Evolutionary conservation across 73 alveolate species (phyloP).

Genomic region (Blepharisma stoltei): DNA sequence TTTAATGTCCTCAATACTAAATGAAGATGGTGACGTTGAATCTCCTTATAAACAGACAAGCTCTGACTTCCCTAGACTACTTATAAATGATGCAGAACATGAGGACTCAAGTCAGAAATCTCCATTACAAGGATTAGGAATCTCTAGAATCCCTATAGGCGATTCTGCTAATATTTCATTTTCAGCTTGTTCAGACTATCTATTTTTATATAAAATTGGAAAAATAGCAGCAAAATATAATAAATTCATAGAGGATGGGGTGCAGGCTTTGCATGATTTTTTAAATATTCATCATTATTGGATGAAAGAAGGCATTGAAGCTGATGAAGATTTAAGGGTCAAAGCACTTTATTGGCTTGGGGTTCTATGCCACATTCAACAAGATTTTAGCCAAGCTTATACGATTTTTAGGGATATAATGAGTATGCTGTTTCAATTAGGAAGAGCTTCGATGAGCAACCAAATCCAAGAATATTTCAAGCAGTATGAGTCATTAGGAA

Average conservation of each 20-base stretch:
- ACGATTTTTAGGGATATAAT: neutral
- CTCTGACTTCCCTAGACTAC: neutral
- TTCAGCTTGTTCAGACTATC: neutral
- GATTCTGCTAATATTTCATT: neutral
- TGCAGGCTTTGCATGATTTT: slow-evolving; percentile 21
- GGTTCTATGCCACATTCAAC: neutral
- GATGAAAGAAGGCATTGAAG: slow-evolving; percentile 28
- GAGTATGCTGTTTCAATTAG: slow-evolving; percentile 14
- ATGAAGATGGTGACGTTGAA: neutral
- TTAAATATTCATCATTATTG: slow-evolving; percentile 23
- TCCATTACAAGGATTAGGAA: neutral
- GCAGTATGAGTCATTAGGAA: too few species aligned
- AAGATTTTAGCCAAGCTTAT: neutral
- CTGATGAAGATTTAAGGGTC: slow-evolving; percentile 13
- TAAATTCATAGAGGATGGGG: slow-evolving; percentile 11
- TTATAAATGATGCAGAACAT: neutral
- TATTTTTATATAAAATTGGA: slow-evolving; percentile 13
- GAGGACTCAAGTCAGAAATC: neutral
- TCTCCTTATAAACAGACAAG: neutral
- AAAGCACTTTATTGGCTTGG: slow-evolving; percentile 17
- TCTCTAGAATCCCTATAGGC: slow-evolving; percentile 18
- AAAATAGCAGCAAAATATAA: slow-evolving; percentile 8
- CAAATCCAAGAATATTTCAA: neutral
- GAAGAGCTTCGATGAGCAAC: neutral
- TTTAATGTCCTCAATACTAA: neutral